Evolutionary conservation across 2,329 filamentous ascomycete species (phyloP), one percentile per base, ranked within the genome.

Genomic region (Trichoderma polysporum): DNA sequence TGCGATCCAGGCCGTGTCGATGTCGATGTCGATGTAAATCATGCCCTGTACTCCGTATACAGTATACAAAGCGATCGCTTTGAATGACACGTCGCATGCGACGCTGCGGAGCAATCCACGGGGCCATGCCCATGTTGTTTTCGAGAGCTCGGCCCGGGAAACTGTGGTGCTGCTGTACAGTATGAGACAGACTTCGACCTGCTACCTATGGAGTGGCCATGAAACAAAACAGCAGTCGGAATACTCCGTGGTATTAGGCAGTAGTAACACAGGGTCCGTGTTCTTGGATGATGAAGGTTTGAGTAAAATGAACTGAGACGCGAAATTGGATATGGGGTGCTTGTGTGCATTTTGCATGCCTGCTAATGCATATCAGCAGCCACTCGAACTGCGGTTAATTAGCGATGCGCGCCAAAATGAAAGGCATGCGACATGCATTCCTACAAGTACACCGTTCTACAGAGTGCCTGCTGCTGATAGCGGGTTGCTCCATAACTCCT

Each of bases 361-460:
- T 27, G 31, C 58, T 61, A 61, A 52, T 61, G 58, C 58, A 61
- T 37, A 37, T 61, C 58, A 61, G 58, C 58, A 61, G 58, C 58
- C 45, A 61, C 58, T 39, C n/a, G 45, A 17, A 9, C 37, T 52
- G 47, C 45, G 58, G 58, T n/a, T 61, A 61, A 45, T 52, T 52
- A 47, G 58, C 58, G 58, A 61, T 50, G 58, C 45, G 45, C 57
- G 45, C 41, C 57, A 50, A 50, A 50, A 50, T 49, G 29, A 35
- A 49, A 49, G 57, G 57, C 57, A 60, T 25, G 29, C 27, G 41
- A 35, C 41, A 60, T 49, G 57, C 57, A 49, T 49, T 49, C 45
- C 57, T 54, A 10, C 9, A 7, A 31, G 15, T 19, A 53, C 27
- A 25, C 45, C 41, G 25, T 49, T 35, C 31, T 47, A 19, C 39